Conservation (phyloP, 1,284 basidiomycete genomes). For the Kalmanozyma brasiliensis region DNA sequence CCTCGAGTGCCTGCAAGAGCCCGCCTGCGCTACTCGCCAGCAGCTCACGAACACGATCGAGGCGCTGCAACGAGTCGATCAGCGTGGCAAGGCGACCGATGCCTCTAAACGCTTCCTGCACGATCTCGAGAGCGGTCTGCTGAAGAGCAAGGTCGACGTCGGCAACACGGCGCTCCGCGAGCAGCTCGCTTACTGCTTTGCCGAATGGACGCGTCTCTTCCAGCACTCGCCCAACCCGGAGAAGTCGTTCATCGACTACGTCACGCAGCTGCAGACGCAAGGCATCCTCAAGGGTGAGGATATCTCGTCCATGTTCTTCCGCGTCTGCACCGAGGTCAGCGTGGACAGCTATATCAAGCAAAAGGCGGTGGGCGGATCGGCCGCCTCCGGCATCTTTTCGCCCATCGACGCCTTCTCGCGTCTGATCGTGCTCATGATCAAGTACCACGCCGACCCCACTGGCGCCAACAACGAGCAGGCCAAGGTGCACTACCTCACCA, state of each 20-base stretch:
- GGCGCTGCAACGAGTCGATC: constrained; percentile 74
- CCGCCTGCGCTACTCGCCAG: constrained; percentile 77
- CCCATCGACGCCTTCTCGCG: constrained; percentile 95
- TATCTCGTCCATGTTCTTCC: constrained; percentile 96
- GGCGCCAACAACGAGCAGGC: constrained; percentile 89
- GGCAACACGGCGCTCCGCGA: constrained; percentile 69
- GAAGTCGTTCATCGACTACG: constrained; percentile 96
- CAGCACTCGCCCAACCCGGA: constrained; percentile 89
- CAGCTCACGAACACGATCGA: constrained; percentile 87
- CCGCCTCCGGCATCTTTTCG: constrained; percentile 79
- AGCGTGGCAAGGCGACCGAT: constrained; percentile 80
- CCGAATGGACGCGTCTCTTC: constrained; percentile 93
- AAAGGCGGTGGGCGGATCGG: constrained; percentile 79
- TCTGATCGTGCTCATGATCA: constrained; percentile 97
- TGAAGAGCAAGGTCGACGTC: constrained; percentile 65
- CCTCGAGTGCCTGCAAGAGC: constrained; percentile 83
- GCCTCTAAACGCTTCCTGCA: constrained; percentile 75
- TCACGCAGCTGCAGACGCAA: constrained; percentile 93
- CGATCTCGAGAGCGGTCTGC: constrained; percentile 72
- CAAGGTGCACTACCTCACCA: constrained; percentile 95
- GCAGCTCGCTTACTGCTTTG: constrained; percentile 73
- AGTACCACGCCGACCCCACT: constrained; percentile 92
- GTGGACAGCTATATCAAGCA: constrained; percentile 91
- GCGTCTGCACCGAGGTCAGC: constrained; percentile 94
- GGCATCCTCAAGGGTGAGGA: constrained; percentile 97